Evolutionary conservation across 176 grass and related monocot species (phyloP).

Genomic region (Raddia distichophylla): DNA sequence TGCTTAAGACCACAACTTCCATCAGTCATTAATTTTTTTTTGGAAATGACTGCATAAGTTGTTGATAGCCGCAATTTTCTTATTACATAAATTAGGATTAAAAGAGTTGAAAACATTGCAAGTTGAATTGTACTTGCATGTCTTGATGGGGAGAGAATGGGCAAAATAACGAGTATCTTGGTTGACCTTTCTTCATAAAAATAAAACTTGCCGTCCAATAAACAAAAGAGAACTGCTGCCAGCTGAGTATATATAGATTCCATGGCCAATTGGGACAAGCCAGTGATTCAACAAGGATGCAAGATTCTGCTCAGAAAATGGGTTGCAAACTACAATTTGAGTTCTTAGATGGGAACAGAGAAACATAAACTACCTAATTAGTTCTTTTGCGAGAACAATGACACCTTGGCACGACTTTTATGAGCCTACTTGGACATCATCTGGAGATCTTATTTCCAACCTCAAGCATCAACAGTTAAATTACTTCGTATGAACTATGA

Average conservation of each 20-base stretch:
- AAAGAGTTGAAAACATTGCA: conserved; percentile 28
- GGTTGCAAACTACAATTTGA: conserved; percentile 44
- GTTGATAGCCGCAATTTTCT: neutral
- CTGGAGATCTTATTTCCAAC: conserved; percentile 19
- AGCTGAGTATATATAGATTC: conserved; percentile 36
- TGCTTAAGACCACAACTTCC: no score
- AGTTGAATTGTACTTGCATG: conserved; percentile 31
- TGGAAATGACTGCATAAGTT: neutral
- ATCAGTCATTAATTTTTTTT: neutral
- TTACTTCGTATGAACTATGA: neutral
- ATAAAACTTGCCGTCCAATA: conserved; percentile 18
- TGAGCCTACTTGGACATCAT: conserved; percentile 46
- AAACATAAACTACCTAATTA: conserved; percentile 42
- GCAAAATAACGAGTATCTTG: conserved; percentile 32
- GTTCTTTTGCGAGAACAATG: conserved; percentile 28
- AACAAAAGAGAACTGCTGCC: conserved; percentile 13
- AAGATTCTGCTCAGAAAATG: conserved; percentile 55
- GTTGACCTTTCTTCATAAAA: conserved; percentile 61
- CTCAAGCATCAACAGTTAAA: conserved; percentile 22
- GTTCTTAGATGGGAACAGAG: conserved; percentile 31
- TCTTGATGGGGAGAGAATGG: conserved; percentile 16
- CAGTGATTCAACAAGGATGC: conserved; percentile 45
- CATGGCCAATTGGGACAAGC: conserved; percentile 33
- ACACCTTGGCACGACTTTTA: conserved; percentile 38
- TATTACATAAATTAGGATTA: conserved; percentile 7